Evolutionary conservation across 2,329 filamentous ascomycete genomes (phyloP).

Genomic region (Neurospora sp.): DNA sequence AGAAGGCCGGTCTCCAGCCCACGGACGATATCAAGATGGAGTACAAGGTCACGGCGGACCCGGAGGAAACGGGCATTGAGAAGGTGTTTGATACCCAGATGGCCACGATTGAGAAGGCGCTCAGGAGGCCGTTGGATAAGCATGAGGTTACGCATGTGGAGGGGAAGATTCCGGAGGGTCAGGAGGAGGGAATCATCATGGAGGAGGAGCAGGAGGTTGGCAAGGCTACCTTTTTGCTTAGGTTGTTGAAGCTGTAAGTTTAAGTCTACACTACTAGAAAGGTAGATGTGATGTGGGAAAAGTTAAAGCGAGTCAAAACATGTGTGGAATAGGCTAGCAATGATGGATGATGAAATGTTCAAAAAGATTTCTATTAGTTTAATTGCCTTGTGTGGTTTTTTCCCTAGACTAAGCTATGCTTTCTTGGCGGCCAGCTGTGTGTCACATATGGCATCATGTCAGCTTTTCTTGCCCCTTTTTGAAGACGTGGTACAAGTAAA

Average conservation of each 20-base stretch:
- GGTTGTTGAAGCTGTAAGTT: constrained; percentile 59
- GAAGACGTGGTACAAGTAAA: neutral
- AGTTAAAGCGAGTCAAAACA: neutral
- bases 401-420: neutral
- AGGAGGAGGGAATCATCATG: constrained; percentile 53
- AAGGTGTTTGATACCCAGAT: constrained; percentile 60
- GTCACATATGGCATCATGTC: neutral
- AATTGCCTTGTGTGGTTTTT: neutral
- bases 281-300: neutral
- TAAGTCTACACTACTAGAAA: constrained; percentile 8
- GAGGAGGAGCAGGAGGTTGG: constrained; percentile 83
- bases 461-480: neutral
- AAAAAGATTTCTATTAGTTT: neutral
- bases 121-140: constrained; percentile 68
- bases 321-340: neutral
- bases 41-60: constrained; percentile 71
- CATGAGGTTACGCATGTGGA: constrained; percentile 50
- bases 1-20: constrained; percentile 82
- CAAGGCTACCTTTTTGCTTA: constrained; percentile 57
- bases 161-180: constrained; percentile 40
- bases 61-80: constrained; percentile 63
- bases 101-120: constrained; percentile 61
- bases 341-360: neutral
- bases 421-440: neutral
- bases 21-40: constrained; percentile 97